phyloP scores from a whole-genome alignment of 768 basidiomycete species.

The Suillus occidentalis region DNA sequence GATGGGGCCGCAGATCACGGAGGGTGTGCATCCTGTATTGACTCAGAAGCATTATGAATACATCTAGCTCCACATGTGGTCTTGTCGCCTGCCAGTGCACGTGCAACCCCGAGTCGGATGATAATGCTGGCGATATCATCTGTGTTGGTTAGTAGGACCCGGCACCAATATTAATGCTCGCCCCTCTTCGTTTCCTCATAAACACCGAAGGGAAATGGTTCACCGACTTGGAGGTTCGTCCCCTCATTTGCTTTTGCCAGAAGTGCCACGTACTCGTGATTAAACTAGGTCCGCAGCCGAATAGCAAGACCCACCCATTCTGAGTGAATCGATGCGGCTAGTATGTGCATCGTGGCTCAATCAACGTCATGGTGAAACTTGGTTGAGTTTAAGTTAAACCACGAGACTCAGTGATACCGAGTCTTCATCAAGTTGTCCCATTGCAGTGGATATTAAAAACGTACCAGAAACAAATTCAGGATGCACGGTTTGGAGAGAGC shows the following conservation, averaged over 20 bases:
- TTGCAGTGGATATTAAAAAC: constrained; percentile 3
- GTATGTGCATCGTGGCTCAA: neutral
- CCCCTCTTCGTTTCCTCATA: constrained; percentile 5
- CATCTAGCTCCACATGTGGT: neutral
- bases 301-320: neutral
- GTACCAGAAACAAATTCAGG: neutral
- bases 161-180: neutral
- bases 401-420: neutral
- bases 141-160: neutral
- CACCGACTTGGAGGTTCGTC: neutral
- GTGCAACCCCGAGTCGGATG: constrained; percentile 1
- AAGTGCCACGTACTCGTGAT: constrained; percentile 2
- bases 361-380: neutral
- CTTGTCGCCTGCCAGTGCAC: neutral
- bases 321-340: neutral
- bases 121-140: constrained; percentile 4
- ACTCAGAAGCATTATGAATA: neutral
- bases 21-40: neutral
- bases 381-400: neutral
- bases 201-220: constrained; percentile 5
- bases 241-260: neutral
- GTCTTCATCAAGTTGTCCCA: neutral
- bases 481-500: neutral
- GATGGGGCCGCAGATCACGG: neutral
- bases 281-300: neutral